Base-by-base conservation (phyloP, 2,329 filamentous ascomycete genomes). In the Arthrobotrys musiformis region DNA sequence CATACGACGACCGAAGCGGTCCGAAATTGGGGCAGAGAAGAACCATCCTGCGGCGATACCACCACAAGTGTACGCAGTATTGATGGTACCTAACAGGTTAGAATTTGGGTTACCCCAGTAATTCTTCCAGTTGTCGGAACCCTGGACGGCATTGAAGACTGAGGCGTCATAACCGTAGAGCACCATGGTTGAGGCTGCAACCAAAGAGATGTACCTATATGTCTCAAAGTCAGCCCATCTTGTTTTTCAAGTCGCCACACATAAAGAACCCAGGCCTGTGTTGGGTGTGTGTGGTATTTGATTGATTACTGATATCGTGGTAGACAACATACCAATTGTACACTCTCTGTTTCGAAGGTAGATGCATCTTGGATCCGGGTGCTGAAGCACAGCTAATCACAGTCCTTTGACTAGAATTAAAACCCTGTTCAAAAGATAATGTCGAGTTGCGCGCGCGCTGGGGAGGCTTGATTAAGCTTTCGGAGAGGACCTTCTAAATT, bases 151-250 rank as follows among this genome's bases (percentile, higher is more conserved):
- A 82, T 92, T 92, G 86, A 90, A 92, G 63, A 91, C 90, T 40
- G 89, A 91, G 1, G 90, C 90, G 86, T 92, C 90, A 82, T 92
- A 92, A 70, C 90, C 90, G 82, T 92, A 92, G 56, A 92, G 86
- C 28, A 92, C 89, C 90, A 92, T 92, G 83, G 89, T 91, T 82
- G 90, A 89, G 81, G 90, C 90, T 70, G 90, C 90, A 79, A 92
- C 88, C 67, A 91, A 85, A 78, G 89, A 90, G 79, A 91, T 89
- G 84, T 90, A 91, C 89, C 89, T 88, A 66, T 62, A 63, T 54
- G 26, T 50, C n/a, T 37, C 44, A 42, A 42, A 42, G 62, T 70
- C 37, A 63, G 56, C 48, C 8, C 5, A 17, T 58, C 30, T 56
- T 17, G 9, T 56, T 9, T 4, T 13, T 19, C 2, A 33, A 15